Base-by-base conservation (phyloP, 208 protist species). In the Trichomonas tenax region DNA sequence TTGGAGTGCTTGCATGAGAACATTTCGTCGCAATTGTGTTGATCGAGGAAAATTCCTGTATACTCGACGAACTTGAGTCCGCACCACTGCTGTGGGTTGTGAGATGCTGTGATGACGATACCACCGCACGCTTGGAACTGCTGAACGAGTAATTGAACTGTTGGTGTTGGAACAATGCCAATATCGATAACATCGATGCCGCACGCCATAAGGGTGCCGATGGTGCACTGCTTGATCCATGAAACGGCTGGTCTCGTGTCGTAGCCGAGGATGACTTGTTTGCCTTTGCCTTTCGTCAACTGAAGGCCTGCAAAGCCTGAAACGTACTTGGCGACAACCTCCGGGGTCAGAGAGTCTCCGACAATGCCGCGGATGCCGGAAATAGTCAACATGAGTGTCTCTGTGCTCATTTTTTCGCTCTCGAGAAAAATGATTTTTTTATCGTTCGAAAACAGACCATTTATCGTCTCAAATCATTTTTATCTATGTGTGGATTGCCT, bases 101-200 rank as follows among this genome's bases (percentile, higher is more conserved):
- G 82, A 15, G 82, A 90, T 3, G 82, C 82, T 45, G 82, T 90
- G 23, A 90, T 36, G 41, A 90, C 31, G 41, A 90, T 90, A 48
- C 82, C 82, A 48, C 82, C 82, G 9, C n/a, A 26, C 3, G 82
- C 82, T 1, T 90, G 45, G 1, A 26, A 14, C 10, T 90, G n/a
- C 41, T 90, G 82, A 48, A 90, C 82, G 4, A 90, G 45, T 11
- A 90, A 23, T 90, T 90, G 82, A 48, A 90, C 82, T 34, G 82
- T 90, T 90, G 82, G 82, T 48, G 82, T 90, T 90, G 82, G 82
- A 90, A 90, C 82, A 48, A 90, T 36, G 36, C 82, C 82, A 48
- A 90, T 90, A 36, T 90, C 82, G 9, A 90, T 14, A 23, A 90
- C 82, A 38, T 90, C 82, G 41, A 90, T 6, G 0, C 82, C 82